These are phyloP conservation scores for Phytophthora lateralis DNA, from an alignment of 352 stramenopile species.

Conservation along the genomic window DNA sequence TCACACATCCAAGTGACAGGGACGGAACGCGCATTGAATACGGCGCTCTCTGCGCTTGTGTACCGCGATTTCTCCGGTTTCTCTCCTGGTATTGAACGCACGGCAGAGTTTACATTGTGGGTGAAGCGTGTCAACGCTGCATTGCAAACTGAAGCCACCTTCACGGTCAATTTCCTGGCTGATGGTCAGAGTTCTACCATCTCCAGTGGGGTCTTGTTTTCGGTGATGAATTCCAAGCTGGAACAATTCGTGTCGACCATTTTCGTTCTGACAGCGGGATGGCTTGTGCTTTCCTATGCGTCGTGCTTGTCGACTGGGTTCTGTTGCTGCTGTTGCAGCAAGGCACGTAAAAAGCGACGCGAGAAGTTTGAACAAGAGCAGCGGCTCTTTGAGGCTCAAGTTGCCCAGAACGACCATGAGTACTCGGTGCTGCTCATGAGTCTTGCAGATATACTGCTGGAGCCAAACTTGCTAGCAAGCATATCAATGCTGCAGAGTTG, in stretches of 20 bases:
- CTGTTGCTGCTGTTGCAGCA: conserved; percentile 62
- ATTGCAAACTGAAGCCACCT: conserved; percentile 23
- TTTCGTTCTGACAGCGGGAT: conserved; percentile 30
- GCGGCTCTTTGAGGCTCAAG: conserved; percentile 44
- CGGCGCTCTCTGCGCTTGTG: conserved; percentile 39
- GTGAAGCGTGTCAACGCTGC: conserved; percentile 37
- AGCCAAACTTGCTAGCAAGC: conserved; percentile 45
- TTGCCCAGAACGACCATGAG: conserved; percentile 74
- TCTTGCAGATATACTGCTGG: conserved; percentile 49
- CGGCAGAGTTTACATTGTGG: conserved; percentile 42
- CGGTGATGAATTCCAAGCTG: conserved; percentile 32
- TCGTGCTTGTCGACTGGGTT: conserved; percentile 54
- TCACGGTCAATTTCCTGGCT: conserved; percentile 36
- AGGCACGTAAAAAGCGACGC: conserved; percentile 44
- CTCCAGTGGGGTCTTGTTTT: conserved; percentile 22
- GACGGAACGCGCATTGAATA: conserved; percentile 40
- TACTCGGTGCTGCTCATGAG: conserved; percentile 68
- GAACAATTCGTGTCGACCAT: conserved; percentile 44
- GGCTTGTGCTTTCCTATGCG: conserved; percentile 55
- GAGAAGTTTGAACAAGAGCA: conserved; percentile 46
- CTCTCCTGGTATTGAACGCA: conserved; percentile 29
- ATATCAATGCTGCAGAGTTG: conserved; percentile 36
- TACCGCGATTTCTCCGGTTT: conserved; percentile 42
- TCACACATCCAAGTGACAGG: conserved; percentile 53
- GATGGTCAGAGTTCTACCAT: conserved; percentile 6